A percentile compares a stretch with the other conserved stretches of the same genome.
phyloP scores from a whole-genome alignment of 2,329 filamentous ascomycete genomes.

The Aspergillus thermomutatus region DNA sequence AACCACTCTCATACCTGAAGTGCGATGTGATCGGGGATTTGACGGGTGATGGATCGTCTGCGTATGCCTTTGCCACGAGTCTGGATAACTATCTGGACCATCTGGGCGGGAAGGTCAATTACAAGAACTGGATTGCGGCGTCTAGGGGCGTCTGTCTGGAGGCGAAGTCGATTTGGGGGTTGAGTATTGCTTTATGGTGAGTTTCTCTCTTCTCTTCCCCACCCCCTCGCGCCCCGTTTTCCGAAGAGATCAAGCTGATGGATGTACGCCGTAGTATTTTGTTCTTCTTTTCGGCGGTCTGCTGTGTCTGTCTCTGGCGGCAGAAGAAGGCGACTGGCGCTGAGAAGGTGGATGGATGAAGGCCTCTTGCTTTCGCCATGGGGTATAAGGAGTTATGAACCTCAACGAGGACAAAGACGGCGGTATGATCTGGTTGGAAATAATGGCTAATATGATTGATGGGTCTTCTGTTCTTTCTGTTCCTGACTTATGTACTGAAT shows the following conservation, averaged over 20 bases:
- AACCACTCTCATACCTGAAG: constrained; percentile 73
- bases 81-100: constrained; percentile 52
- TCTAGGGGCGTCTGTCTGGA: constrained; percentile 70
- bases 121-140: constrained; percentile 57
- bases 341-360: constrained; percentile 16
- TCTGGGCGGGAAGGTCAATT: constrained; percentile 48
- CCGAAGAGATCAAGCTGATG: constrained; percentile 1
- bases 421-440: background rate
- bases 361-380: too few relatives aligned
- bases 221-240: background rate
- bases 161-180: constrained; percentile 83
- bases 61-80: constrained; percentile 53
- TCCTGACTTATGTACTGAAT: background rate
- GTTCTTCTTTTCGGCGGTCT: constrained; percentile 62
- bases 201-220: constrained; percentile 22
- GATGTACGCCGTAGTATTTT: constrained; percentile 49
- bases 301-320: constrained; percentile 61
- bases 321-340: constrained; percentile 46
- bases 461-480: background rate
- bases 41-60: constrained; percentile 45
- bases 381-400: too few relatives aligned
- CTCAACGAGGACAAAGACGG: background rate
- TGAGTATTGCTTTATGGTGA: constrained; percentile 73
- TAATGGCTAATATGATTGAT: background rate
- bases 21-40: constrained; percentile 59